Evolutionary conservation across 495 filamentous ascomycete species (phyloP), one percentile per base, ranked within the genome.

Genomic region (Chlorociboria aeruginascens): DNA sequence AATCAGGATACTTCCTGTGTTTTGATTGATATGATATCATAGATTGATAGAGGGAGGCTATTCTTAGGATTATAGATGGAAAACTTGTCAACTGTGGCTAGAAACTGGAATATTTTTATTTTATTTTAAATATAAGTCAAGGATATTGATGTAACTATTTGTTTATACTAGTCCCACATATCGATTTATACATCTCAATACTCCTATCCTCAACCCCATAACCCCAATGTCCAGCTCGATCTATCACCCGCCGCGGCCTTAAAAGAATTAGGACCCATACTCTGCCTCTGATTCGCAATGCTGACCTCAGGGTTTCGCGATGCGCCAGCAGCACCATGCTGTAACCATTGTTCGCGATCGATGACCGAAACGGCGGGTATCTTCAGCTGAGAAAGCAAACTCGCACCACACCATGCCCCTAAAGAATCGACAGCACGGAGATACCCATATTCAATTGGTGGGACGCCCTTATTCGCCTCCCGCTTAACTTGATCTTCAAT

Each of bases 331-430:
- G 82, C 64, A 2, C 89, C 89, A 53, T 92, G 75, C 50, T 82
- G 79, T 46, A 87, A 65, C 69, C 87, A 95, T 33, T 78, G 74
- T 40, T 98, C 93, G 35, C 85, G 71, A 52, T 97, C 93, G 33
- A 97, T 75, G 55, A 89, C 83, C 2, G 89, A 81, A 38, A 89
- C 67, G 0, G 87, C 83, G 28, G 79, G 78, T 25, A 92, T 71
- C 54, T 89, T 89, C 54, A 95, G 66, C 43, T 80, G 79, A 0
- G 82, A 81, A 2, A 89, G 65, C 43, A 98, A 60, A 65, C 88
- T 95, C 4, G 81, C 89, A 13, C 92, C 92, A 32, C 81, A 78
- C 90, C 92, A 98, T 6, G 86, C 70, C 0, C 92, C 92, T 0
- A 97, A 67, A 6, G 83, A 86, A 56, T 93, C 84, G 10, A 96